phyloP scores from a whole-genome alignment of 1,284 basidiomycete genomes.

The Tilletia indica region DNA sequence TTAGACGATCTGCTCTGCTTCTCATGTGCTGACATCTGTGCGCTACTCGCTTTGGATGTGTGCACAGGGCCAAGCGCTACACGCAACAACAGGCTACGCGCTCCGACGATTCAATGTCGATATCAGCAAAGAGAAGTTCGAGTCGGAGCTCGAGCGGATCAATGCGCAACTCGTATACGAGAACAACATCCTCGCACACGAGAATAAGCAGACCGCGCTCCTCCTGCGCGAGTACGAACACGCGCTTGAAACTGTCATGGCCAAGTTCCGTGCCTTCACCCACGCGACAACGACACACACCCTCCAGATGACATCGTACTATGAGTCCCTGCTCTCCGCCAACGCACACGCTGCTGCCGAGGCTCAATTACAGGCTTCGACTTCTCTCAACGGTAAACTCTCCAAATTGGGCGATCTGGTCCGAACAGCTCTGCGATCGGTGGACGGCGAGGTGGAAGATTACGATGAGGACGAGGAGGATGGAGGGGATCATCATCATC shows the following conservation, averaged over 20 bases:
- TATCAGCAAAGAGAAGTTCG: slow-evolving; percentile 87
- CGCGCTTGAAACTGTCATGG: slow-evolving; percentile 93
- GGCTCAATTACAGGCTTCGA: slow-evolving; percentile 35
- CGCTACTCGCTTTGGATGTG: background rate
- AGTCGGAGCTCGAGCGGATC: slow-evolving; percentile 83
- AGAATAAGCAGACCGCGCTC: slow-evolving; percentile 86
- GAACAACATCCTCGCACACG: slow-evolving; percentile 84
- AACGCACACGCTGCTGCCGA: slow-evolving; percentile 39
- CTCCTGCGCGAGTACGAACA: slow-evolving; percentile 91
- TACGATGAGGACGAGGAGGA: slow-evolving; percentile 21
- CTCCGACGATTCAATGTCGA: slow-evolving; percentile 90
- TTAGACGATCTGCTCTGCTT: background rate
- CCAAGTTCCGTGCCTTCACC: slow-evolving; percentile 88
- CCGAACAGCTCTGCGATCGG: slow-evolving; percentile 36
- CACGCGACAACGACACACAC: slow-evolving; percentile 89
- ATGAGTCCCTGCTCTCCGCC: slow-evolving; percentile 72
- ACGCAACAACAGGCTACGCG: slow-evolving; percentile 74
- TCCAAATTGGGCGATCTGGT: slow-evolving; percentile 42
- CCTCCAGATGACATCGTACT: slow-evolving; percentile 81
- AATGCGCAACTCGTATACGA: slow-evolving; percentile 89
- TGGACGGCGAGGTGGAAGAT: slow-evolving; percentile 36
- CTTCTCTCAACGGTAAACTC: slow-evolving; percentile 37
- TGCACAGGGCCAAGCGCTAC: slow-evolving; percentile 65
- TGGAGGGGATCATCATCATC: background rate
- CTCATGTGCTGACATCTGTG: no score